These are phyloP conservation scores for Kodamaea plutei DNA, from an alignment of 1,139 yeast species.

Conservation along the genomic window DNA sequence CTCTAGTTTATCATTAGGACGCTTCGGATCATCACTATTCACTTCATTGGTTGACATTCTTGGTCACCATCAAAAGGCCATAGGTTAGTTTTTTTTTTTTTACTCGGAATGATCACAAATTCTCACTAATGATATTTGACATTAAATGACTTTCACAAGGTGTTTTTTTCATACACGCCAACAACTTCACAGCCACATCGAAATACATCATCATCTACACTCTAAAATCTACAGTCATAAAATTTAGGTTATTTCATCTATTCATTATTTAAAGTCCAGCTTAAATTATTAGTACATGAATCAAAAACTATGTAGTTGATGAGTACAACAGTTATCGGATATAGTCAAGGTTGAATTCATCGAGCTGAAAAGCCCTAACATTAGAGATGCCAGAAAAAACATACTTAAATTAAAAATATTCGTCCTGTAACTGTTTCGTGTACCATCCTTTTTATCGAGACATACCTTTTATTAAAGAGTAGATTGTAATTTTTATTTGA, in stretches of 20 bases:
- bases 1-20: no score
- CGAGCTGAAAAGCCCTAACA: conserved; percentile 58
- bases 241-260: not conserved
- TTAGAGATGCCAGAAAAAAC: conserved; percentile 75
- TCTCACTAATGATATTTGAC: no score
- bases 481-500: no score
- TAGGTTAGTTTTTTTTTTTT: not conserved
- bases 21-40: no score
- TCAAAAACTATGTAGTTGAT: conserved; percentile 1
- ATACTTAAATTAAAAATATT: conserved; percentile 31
- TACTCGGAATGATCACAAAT: no score
- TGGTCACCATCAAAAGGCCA: conserved; percentile 1
- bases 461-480: no score
- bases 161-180: no score
- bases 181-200: no score
- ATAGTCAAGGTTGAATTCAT: conserved; percentile 57
- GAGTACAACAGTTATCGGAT: conserved; percentile 36
- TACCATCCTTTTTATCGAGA: not conserved
- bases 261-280: not conserved
- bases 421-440: conserved; percentile 27
- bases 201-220: not conserved
- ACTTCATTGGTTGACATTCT: conserved; percentile 1
- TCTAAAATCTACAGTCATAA: not conserved
- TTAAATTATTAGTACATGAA: not conserved
- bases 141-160: no score